Conservation (phyloP, 257 asterid genomes). For the Solanum sitiens region DNA sequence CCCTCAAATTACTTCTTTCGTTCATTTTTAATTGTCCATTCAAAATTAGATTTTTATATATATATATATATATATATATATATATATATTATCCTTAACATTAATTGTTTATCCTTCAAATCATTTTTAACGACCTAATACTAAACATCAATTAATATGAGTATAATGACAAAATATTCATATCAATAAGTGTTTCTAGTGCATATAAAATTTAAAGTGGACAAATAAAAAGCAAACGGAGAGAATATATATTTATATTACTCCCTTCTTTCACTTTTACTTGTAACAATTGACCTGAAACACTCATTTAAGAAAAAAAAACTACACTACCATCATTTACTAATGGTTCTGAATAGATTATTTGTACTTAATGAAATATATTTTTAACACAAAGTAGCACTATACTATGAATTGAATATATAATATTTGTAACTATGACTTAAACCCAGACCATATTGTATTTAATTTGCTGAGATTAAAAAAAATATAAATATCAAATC, state of each 20-base stretch:
- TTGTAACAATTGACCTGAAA: not conserved
- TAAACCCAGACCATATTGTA: not conserved
- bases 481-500: not conserved
- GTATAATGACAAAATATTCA: no score
- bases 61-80: no score
- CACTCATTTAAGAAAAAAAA: not conserved
- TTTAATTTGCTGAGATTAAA: not conserved
- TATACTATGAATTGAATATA: not conserved
- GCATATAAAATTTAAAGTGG: not conserved
- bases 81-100: no score
- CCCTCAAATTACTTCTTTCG: not conserved
- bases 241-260: not conserved
- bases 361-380: no score
- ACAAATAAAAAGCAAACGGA: no score
- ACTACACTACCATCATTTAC: no score
- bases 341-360: no score
- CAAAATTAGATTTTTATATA: not conserved
- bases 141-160: not conserved
- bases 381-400: not conserved
- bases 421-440: not conserved
- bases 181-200: not conserved
- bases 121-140: no score
- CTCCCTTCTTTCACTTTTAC: not conserved
- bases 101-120: no score
- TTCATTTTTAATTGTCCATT: not conserved